phyloP scores from a whole-genome alignment of 2,329 filamentous ascomycete species.

The Cladorrhinum sp. region DNA sequence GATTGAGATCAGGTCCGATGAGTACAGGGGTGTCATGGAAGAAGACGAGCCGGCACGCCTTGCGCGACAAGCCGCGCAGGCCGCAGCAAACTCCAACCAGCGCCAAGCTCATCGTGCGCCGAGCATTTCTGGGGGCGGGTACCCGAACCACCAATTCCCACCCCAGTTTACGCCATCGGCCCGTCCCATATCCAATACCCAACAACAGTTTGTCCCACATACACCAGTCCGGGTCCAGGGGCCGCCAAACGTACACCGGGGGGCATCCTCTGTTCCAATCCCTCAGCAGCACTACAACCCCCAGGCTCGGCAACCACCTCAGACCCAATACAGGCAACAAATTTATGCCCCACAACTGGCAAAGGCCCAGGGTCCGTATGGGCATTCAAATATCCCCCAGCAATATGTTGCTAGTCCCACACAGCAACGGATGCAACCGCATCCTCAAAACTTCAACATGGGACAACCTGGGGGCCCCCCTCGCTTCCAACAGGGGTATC shows the following conservation, averaged over 20 bases:
- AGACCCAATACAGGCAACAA: slow-evolving; percentile 47
- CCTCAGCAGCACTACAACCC: slow-evolving; percentile 41
- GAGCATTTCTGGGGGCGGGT: slow-evolving; percentile 37
- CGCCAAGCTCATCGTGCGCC: slow-evolving; percentile 33
- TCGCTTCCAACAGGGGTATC: slow-evolving; percentile 36
- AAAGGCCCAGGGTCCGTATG: slow-evolving; percentile 51
- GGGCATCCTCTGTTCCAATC: slow-evolving; percentile 38
- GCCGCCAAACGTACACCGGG: slow-evolving; percentile 34
- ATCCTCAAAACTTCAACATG: slow-evolving; percentile 38
- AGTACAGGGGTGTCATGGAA: slow-evolving; percentile 77
- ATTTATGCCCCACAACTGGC: slow-evolving; percentile 51
- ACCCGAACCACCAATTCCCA: slow-evolving; percentile 43
- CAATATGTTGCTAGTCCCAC: slow-evolving; percentile 43
- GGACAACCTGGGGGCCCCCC: slow-evolving; percentile 42
- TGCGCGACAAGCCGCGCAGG: slow-evolving; percentile 35
- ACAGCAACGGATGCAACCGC: slow-evolving; percentile 44
- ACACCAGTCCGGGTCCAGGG: slow-evolving; percentile 41
- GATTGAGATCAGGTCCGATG: slow-evolving; percentile 67
- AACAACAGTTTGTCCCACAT: slow-evolving; percentile 39
- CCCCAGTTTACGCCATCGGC: slow-evolving; percentile 48
- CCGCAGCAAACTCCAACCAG: slow-evolving; percentile 32
- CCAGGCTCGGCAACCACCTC: slow-evolving; percentile 34
- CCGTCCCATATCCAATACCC: slow-evolving; percentile 39
- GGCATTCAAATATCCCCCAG: slow-evolving; percentile 46
- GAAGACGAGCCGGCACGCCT: slow-evolving; percentile 68